phyloP scores from a whole-genome alignment of 106 monocot genomes.

The Iris macrosiphon region DNA sequence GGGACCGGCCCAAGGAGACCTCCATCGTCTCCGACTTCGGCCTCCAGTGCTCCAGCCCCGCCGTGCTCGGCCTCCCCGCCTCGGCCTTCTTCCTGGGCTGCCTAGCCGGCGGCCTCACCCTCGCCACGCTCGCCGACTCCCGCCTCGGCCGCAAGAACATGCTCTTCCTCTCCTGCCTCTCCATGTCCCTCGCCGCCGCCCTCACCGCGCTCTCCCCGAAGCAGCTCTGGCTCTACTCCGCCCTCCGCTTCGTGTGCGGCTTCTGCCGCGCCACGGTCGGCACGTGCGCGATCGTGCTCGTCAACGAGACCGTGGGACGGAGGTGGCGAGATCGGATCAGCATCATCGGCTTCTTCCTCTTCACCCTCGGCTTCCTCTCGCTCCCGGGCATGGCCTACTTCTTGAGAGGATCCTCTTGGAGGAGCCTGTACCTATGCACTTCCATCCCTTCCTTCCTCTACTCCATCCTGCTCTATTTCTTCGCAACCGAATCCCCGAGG shows the following conservation, averaged over 20 bases:
- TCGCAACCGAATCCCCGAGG: not conserved
- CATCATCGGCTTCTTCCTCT: conserved; percentile 45
- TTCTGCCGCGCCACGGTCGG: conserved; percentile 49
- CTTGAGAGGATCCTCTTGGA: conserved; percentile 22
- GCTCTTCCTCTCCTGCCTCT: conserved; percentile 29
- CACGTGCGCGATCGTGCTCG: conserved; percentile 45
- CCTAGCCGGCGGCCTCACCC: conserved; percentile 52
- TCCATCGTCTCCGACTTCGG: conserved; percentile 58
- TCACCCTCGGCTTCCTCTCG: conserved; percentile 63
- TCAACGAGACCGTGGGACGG: conserved; percentile 50
- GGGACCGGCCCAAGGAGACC: conserved; percentile 21
- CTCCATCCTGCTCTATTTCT: conserved; percentile 8
- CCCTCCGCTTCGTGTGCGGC: conserved; percentile 46
- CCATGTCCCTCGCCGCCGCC: conserved; percentile 37
- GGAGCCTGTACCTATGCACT: conserved; percentile 21
- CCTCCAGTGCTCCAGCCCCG: conserved; percentile 42
- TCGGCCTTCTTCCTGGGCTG: conserved; percentile 57
- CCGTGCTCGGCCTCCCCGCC: conserved; percentile 36
- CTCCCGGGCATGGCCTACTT: conserved; percentile 49
- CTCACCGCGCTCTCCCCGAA: conserved; percentile 39
- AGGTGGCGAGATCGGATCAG: conserved; percentile 44
- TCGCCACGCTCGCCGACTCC: conserved; percentile 67
- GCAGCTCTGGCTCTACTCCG: conserved; percentile 31
- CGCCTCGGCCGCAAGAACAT: conserved; percentile 53
- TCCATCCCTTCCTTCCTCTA: conserved; percentile 20